These are phyloP conservation scores for Stenocarpella maydis DNA, from an alignment of 2,329 filamentous ascomycete species.

Conservation along the genomic window DNA sequence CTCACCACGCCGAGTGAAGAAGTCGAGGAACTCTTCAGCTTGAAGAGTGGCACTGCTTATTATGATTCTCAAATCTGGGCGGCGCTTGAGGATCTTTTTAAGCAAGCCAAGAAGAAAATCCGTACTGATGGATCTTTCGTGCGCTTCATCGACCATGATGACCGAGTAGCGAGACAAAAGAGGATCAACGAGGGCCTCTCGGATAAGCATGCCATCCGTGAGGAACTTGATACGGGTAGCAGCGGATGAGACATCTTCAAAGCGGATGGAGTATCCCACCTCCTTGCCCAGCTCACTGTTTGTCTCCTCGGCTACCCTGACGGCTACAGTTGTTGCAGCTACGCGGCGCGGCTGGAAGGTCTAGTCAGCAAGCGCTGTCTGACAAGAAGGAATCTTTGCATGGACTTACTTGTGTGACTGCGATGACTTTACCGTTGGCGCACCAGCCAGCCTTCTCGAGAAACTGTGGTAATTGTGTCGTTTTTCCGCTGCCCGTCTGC, in stretches of 20 bases:
- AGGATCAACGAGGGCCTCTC: conserved; percentile 93
- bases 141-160: conserved; percentile 97
- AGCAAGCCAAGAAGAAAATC: conserved; percentile 89
- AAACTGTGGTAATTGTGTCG: conserved; percentile 93
- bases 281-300: conserved; percentile 87
- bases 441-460: conserved; percentile 91
- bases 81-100: conserved; percentile 85
- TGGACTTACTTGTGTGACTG: conserved; percentile 82
- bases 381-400: background rate
- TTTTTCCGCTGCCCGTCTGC: conserved; percentile 94
- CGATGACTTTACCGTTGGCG: conserved; percentile 81
- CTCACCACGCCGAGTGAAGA: conserved; percentile 67
- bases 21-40: conserved; percentile 83
- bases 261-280: conserved; percentile 89
- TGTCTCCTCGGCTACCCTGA: conserved; percentile 89
- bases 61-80: conserved; percentile 85
- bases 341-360: conserved; percentile 78
- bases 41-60: conserved; percentile 94
- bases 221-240: conserved; percentile 92
- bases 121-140: conserved; percentile 91
- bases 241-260: conserved; percentile 90
- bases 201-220: conserved; percentile 89
- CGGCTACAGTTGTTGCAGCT: conserved; percentile 88
- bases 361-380: conserved; percentile 11
- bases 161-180: conserved; percentile 90